Evolutionary conservation across 306 rosid species (phyloP).

Genomic region (Erythrophleum fordii): DNA sequence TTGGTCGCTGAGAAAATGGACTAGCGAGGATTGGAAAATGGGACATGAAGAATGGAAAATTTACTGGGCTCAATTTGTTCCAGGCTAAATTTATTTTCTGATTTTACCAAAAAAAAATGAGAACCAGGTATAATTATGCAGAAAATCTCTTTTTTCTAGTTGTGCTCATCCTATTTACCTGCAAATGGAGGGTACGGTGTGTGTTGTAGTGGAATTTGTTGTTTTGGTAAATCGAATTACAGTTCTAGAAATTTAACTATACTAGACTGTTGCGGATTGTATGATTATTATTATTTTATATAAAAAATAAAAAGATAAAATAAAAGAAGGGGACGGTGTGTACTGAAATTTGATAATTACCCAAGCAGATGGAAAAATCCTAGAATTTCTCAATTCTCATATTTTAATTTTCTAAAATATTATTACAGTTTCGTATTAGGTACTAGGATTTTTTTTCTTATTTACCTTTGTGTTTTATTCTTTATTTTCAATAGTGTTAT

Average conservation of each 20-base stretch:
- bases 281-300: neutral
- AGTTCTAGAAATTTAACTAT: neutral
- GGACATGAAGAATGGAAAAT: constrained; percentile 21
- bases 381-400: neutral
- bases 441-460: neutral
- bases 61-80: neutral
- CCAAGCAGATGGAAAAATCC: neutral
- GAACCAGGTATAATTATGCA: neutral
- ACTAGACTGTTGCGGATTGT: neutral
- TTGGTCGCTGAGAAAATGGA: constrained; percentile 29
- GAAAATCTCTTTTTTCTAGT: neutral
- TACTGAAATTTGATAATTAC: neutral
- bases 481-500: constrained; percentile 23
- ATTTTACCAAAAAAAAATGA: neutral
- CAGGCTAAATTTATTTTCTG: neutral
- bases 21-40: constrained; percentile 14
- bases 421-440: neutral
- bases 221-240: neutral
- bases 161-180: neutral
- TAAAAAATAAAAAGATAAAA: too few species aligned
- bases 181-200: neutral
- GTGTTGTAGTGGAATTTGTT: constrained; percentile 6
- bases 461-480: constrained; percentile 4
- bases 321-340: neutral
- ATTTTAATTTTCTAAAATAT: neutral